Evolutionary conservation across 352 stramenopile genomes (phyloP).

Genomic region (Pythium aristosporum): DNA sequence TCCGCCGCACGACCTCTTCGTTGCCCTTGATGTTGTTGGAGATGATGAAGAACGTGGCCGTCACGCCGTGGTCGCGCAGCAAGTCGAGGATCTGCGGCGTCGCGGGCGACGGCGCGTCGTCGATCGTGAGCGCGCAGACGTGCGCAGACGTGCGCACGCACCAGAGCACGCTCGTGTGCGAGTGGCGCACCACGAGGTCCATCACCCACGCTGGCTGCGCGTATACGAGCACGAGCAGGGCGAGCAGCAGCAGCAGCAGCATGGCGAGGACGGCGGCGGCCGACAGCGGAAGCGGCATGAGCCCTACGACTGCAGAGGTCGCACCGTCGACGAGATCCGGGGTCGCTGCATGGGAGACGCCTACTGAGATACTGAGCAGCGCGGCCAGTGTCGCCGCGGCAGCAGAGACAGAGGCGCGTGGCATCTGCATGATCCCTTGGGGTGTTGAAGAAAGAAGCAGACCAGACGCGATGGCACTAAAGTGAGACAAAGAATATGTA

Average conservation of each 20-base stretch:
- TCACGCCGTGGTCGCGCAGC: slow-evolving; percentile 54
- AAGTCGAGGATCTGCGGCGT: slow-evolving; percentile 76
- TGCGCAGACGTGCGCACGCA: slow-evolving; percentile 46
- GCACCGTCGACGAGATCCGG: background rate
- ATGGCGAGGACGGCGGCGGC: slow-evolving; percentile 8
- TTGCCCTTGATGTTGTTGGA: slow-evolving; percentile 60
- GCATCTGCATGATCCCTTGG: background rate
- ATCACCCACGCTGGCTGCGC: slow-evolving; percentile 70
- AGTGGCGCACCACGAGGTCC: slow-evolving; percentile 58
- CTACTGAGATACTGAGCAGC: slow-evolving; percentile 7
- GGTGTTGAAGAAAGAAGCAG: slow-evolving; percentile 1
- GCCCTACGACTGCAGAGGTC: background rate
- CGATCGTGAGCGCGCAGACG: slow-evolving; percentile 78
- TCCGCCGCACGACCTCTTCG: slow-evolving; percentile 68
- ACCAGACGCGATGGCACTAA: background rate
- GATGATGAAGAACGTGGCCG: slow-evolving; percentile 88
- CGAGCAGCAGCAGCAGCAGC: slow-evolving; percentile 29
- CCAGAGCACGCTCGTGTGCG: slow-evolving; percentile 77
- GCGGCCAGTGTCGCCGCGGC: background rate
- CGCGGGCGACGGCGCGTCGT: slow-evolving; percentile 66
- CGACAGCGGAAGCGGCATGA: background rate
- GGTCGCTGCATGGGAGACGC: background rate
- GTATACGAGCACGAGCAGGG: slow-evolving; percentile 58
- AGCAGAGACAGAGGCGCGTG: background rate
- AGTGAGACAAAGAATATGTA: background rate